Percentiles rank a stretch among this genome's conserved stretches.
Conservation (phyloP, 306 rosid genomes). For the Pueraria montana region DNA sequence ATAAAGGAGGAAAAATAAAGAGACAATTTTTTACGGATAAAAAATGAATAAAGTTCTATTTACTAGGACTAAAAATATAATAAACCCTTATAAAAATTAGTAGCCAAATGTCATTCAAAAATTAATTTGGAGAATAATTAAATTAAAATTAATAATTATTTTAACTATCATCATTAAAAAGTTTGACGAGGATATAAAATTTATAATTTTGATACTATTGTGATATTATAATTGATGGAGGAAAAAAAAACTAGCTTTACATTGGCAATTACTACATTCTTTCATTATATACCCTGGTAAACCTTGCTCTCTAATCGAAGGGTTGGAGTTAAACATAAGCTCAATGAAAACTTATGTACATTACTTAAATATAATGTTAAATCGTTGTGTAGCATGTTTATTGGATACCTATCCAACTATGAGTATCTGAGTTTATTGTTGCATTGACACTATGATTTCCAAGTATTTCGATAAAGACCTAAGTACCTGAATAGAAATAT, state of each 20-base stretch:
- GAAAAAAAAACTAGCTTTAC: conserved; percentile 7
- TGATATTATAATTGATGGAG: neutral
- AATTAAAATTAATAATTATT: neutral
- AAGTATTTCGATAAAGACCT: neutral
- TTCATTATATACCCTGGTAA: neutral
- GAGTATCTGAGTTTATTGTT: neutral
- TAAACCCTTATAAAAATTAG: no score
- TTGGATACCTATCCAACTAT: neutral
- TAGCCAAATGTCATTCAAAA: no score
- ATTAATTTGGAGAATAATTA: neutral
- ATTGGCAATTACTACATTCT: neutral
- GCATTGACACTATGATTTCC: neutral
- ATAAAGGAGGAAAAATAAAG: no score
- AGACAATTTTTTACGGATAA: neutral
- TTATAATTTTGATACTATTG: neutral
- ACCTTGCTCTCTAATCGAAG: neutral
- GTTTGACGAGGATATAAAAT: neutral
- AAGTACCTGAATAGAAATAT: conserved; percentile 79
- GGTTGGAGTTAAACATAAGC: neutral
- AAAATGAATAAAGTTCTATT: neutral
- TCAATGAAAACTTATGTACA: neutral
- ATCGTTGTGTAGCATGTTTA: neutral
- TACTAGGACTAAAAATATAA: neutral
- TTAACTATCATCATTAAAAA: neutral
- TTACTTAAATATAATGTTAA: neutral